Conservation (phyloP, 1,284 basidiomycete species). For the Phenoliferia sp. region DNA sequence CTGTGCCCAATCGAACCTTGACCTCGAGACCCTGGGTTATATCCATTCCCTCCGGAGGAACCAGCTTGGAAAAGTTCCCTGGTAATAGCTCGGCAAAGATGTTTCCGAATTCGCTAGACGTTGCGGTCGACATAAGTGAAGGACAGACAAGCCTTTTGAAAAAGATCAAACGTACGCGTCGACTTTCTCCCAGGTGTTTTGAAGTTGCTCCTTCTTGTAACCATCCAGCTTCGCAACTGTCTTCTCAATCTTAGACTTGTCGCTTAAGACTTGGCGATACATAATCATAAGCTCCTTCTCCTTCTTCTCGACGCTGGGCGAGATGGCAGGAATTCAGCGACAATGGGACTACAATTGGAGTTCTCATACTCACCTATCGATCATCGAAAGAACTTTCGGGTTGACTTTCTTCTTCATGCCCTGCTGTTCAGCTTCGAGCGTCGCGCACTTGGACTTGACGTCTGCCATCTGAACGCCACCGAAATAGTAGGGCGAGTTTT, state of each 20-base stretch:
- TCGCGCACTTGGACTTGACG: slow-evolving; percentile 62
- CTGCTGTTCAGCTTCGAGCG: slow-evolving; percentile 74
- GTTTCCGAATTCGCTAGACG: slow-evolving; percentile 91
- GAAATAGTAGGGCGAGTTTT: slow-evolving; percentile 81
- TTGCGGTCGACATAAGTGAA: slow-evolving; percentile 41
- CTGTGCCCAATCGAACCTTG: slow-evolving; percentile 86
- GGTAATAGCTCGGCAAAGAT: slow-evolving; percentile 96
- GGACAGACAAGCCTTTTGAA: background rate
- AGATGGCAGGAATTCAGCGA: background rate
- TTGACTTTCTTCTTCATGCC: slow-evolving; percentile 94
- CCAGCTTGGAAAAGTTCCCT: slow-evolving; percentile 92
- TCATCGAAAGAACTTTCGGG: slow-evolving; percentile 91
- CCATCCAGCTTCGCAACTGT: slow-evolving; percentile 90
- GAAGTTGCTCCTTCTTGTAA: slow-evolving; percentile 88
- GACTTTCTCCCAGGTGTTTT: slow-evolving; percentile 94
- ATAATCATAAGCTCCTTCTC: slow-evolving; percentile 82
- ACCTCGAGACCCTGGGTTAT: slow-evolving; percentile 94
- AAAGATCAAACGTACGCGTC: slow-evolving; percentile 59
- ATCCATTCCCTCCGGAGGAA: slow-evolving; percentile 88
- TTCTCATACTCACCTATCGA: slow-evolving; percentile 65
- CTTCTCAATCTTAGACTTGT: slow-evolving; percentile 92
- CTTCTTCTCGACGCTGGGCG: slow-evolving; percentile 85
- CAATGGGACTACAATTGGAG: background rate
- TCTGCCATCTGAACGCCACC: slow-evolving; percentile 60
- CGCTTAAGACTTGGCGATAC: slow-evolving; percentile 81